A percentile compares a stretch with the other conserved stretches of the same genome.
Evolutionary conservation across 1,139 yeast species (phyloP).

Genomic region (Geotrichum armillariae): DNA sequence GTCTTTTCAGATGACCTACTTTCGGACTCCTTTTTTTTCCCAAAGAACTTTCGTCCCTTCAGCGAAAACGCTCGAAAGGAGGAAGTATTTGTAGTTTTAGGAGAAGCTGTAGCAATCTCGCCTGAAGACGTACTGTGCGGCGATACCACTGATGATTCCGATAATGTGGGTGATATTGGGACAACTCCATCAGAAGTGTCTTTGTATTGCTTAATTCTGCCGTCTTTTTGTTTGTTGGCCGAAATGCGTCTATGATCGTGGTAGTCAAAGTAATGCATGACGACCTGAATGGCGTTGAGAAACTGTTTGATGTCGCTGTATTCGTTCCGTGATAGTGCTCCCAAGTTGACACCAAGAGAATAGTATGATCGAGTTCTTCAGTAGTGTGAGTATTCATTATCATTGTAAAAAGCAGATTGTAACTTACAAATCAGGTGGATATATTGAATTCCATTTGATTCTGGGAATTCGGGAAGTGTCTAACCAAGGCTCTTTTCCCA

Average conservation of each 20-base stretch:
- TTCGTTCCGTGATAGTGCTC: conserved; percentile 5
- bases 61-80: background rate
- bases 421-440: conserved; percentile 10
- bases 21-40: conserved; percentile 9
- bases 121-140: background rate
- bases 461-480: conserved; percentile 11
- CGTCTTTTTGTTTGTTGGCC: background rate
- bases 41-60: conserved; percentile 12
- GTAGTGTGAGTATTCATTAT: background rate
- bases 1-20: background rate
- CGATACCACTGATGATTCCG: background rate
- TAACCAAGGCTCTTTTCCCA: conserved; percentile 19
- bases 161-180: conserved; percentile 4
- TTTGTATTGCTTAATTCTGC: background rate
- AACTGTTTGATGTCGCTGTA: conserved; percentile 7
- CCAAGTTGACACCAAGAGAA: conserved; percentile 17
- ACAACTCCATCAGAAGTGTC: background rate
- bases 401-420: background rate
- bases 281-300: conserved; percentile 7
- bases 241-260: conserved; percentile 14
- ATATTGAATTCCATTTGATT: conserved; percentile 10
- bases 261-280: conserved; percentile 20
- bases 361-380: conserved; percentile 16
- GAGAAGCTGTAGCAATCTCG: background rate
- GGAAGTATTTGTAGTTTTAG: background rate